Base-by-base conservation (phyloP, 1,284 basidiomycete genomes). In the Papiliotrema laurentii region DNA sequence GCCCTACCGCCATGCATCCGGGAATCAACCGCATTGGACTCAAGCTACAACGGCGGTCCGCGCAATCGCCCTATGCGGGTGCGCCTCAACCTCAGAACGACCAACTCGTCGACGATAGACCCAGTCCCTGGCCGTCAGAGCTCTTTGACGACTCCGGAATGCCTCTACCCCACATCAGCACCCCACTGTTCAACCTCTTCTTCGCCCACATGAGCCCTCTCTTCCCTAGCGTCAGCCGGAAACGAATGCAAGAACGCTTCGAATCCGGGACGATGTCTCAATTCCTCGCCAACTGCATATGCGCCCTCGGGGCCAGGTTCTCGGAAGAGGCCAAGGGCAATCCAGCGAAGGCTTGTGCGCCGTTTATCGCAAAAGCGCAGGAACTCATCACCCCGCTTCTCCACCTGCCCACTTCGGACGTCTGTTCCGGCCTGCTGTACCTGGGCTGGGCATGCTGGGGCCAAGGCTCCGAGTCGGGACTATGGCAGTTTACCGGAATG, bases 311-410 rank as follows among this genome's bases (percentile, higher is more conserved):
- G n/a, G 73, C 73, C 7, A 59, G 74, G 40, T 74, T 66, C 49
- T 40, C 48, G 1, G 47, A 43, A 3, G 53, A 44, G 9, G 46
- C 51, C 19, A 54, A 55, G 49, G 47, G 38, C 36, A 35, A 55
- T 22, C 62, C 57, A 2, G 46, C 57, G 10, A 49, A 69, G 51
- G 71, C 71, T 10, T 66, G 67, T 30, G 68, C 71, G 1, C 72
- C 75, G 0, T 77, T 75, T 51, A 69, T 76, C 39, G 71, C 75
- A n/a, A 75, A 75, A 55, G 75, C 75, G 0, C 72, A 76, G 51
- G 71, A 75, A 42, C 59, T 76, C 3, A 61, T 75, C 26, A 63
- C 74, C 3, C 74, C 75, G 1, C 59, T 76, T 1, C 47, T 77
- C 19, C 74, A 75, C 35, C 59, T 77, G 3, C 76, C 76, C 0